phyloP scores from a whole-genome alignment of 495 filamentous ascomycete genomes.

The Hypoxylon perforatum region DNA sequence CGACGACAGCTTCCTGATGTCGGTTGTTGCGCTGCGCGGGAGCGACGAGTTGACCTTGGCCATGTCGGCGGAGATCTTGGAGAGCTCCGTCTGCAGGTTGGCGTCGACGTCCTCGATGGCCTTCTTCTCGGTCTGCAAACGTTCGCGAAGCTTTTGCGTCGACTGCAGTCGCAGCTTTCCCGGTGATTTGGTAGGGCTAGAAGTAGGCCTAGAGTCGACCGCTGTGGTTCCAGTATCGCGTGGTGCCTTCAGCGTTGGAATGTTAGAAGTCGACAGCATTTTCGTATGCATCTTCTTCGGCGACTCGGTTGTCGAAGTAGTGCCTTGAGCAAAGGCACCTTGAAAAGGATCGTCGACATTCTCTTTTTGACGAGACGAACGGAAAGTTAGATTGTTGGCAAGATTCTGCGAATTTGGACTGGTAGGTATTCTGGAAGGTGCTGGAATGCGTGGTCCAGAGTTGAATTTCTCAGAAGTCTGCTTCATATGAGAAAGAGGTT shows the following conservation, averaged over 20 bases:
- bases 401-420: constrained; percentile 48
- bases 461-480: constrained; percentile 70
- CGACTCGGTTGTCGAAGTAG: constrained; percentile 18
- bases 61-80: constrained; percentile 86
- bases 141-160: constrained; percentile 91
- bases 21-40: constrained; percentile 51
- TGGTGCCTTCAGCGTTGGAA: constrained; percentile 56
- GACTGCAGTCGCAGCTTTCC: constrained; percentile 87
- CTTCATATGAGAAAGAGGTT: constrained; percentile 62
- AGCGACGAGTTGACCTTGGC: constrained; percentile 65
- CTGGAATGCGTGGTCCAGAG: constrained; percentile 49
- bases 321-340: constrained; percentile 33
- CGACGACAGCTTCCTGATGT: constrained; percentile 61
- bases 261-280: constrained; percentile 58
- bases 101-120: constrained; percentile 74
- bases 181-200: constrained; percentile 54
- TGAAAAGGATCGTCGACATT: constrained; percentile 49
- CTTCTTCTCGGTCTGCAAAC: constrained; percentile 82
- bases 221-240: constrained; percentile 37
- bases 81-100: constrained; percentile 78
- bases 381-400: constrained; percentile 31
- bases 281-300: constrained; percentile 49
- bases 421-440: constrained; percentile 58
- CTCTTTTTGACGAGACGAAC: constrained; percentile 56
- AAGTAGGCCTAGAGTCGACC: constrained; percentile 46